phyloP scores from a whole-genome alignment of 371 early-diverging fungal genomes.

The Apophysomyces variabilis region DNA sequence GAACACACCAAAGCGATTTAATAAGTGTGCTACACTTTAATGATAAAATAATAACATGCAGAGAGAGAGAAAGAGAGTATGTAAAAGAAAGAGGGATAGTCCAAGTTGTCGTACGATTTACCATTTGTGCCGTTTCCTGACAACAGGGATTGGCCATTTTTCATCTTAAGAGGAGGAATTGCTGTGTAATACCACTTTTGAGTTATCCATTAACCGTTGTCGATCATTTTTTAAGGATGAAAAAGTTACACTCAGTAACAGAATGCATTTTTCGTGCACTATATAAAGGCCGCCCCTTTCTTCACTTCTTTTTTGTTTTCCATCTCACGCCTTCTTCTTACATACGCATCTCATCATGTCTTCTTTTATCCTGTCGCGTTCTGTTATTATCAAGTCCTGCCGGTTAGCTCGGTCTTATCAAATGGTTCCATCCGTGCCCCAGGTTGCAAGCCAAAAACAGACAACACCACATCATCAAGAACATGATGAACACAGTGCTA shows the following conservation, averaged over 20 bases:
- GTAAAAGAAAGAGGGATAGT: too few relatives aligned
- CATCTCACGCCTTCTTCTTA: too few relatives aligned
- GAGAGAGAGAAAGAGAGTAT: too few relatives aligned
- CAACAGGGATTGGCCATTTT: not conserved
- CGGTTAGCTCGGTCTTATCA: constrained; percentile 1
- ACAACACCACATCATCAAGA: not conserved
- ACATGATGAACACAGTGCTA: constrained; percentile 15
- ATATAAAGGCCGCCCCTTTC: constrained; percentile 1
- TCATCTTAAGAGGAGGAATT: not conserved
- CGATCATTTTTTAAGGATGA: constrained; percentile 7
- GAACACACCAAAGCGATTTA: not conserved
- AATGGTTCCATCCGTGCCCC: constrained; percentile 7
- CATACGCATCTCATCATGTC: too few relatives aligned
- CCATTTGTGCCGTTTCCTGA: too few relatives aligned
- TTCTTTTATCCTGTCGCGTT: not conserved
- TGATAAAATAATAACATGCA: not conserved
- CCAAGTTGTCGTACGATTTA: not conserved
- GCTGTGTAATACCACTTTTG: not conserved
- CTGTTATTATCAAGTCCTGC: constrained; percentile 2
- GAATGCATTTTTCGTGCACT: not conserved
- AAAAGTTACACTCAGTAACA: not conserved
- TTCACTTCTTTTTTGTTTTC: not conserved
- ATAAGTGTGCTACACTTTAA: constrained; percentile 12
- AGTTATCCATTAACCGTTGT: not conserved
- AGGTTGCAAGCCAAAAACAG: constrained; percentile 5